Evolutionary conservation across 495 filamentous ascomycete species (phyloP), one percentile per base, ranked within the genome.

Genomic region (Cercophora samala): DNA sequence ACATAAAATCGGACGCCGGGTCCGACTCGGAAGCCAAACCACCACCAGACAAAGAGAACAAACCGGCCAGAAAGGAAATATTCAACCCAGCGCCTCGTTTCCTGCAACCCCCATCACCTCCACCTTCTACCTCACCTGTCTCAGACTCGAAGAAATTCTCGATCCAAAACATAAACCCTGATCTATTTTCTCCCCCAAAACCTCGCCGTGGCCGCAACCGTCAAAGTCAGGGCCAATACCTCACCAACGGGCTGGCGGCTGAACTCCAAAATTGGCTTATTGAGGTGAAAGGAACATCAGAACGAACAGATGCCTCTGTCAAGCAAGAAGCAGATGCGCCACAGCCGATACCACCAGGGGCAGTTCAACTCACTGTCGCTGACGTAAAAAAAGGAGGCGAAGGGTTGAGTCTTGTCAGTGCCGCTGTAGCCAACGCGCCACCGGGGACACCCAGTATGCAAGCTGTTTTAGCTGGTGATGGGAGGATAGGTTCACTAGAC

Each of bases 241-340:
- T 81, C 18, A 63, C 76, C 0, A 78, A 78, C 8, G 82, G 82
- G 0, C 71, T 84, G 11, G 82, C 82, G 2, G 72, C 78, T 3
- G 76, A 80, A 64, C 66, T 83, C 3, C 76, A 80, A 18, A 75
- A 79, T 60, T 83, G 81, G 82, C 76, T 84, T 37, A 75, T 81
- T 9, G 78, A 80, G 37, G 73, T 79, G 37, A 80, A 80, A 69
- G 73, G 70, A 0, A 70, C 69, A 19, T 69, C 71, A 0, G 67
- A 72, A 13, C 23, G 11, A 11, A 17, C 37, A 46, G 37, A 46
- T 1, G 13, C 58, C 6, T 3, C 15, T 1, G 63, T 65, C 2
- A 70, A 65, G n/a, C 64, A 64, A 9, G 29, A 19, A 18, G 32
- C 58, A 11, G 60, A 60, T 26, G 51, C 60, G 46, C 24, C 62